phyloP scores from a whole-genome alignment of 768 basidiomycete species.

The Mycena haematopus region DNA sequence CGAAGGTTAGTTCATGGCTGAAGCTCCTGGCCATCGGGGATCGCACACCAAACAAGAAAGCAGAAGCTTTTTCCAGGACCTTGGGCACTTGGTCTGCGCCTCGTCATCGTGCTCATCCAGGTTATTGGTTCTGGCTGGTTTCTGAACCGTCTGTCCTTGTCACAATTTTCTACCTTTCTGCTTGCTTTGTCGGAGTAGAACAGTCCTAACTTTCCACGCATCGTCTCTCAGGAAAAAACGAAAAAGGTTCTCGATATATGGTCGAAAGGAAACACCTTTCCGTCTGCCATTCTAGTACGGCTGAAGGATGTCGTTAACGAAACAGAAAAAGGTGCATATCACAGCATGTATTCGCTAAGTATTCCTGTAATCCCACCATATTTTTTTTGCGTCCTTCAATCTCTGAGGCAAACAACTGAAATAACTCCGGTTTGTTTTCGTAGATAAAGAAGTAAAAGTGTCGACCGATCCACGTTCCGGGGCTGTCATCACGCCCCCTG shows the following conservation, averaged over 20 bases:
- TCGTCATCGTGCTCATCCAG: not conserved
- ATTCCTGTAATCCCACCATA: slow-evolving; percentile 72
- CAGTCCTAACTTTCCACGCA: slow-evolving; percentile 48
- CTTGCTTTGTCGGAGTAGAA: slow-evolving; percentile 37
- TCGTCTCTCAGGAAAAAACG: slow-evolving; percentile 82
- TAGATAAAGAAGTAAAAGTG: slow-evolving; percentile 61
- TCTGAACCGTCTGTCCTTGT: slow-evolving; percentile 23
- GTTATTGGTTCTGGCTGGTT: slow-evolving; percentile 1
- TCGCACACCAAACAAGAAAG: not conserved
- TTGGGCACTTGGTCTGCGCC: not conserved
- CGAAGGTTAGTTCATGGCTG: slow-evolving; percentile 75
- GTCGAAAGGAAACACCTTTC: slow-evolving; percentile 91
- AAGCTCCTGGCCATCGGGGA: slow-evolving; percentile 14
- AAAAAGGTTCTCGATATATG: slow-evolving; percentile 98
- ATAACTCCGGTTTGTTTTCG: slow-evolving; percentile 63
- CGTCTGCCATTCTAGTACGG: slow-evolving; percentile 72
- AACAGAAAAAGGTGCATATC: slow-evolving; percentile 90
- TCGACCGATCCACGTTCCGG: slow-evolving; percentile 48
- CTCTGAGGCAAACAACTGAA: slow-evolving; percentile 75
- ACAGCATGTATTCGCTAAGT: slow-evolving; percentile 82
- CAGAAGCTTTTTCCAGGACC: not conserved
- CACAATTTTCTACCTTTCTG: slow-evolving; percentile 39
- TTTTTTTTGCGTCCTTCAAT: slow-evolving; percentile 50
- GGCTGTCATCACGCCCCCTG: slow-evolving; percentile 25
- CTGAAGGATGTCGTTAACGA: slow-evolving; percentile 74